Base-by-base conservation (phyloP, 495 filamentous ascomycete genomes). In the Tricharina praecox region DNA sequence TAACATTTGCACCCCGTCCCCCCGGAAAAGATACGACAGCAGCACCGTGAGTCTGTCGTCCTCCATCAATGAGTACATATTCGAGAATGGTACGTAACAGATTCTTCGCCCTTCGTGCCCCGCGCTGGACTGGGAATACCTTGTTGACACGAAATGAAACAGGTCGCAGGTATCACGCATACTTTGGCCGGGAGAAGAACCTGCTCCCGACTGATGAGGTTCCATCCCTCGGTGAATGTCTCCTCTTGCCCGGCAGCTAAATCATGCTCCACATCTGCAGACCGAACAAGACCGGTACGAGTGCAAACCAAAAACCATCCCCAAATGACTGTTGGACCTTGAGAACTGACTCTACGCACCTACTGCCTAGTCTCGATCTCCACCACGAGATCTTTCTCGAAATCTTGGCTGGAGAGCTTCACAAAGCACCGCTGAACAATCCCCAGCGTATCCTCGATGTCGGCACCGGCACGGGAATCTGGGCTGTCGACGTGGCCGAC, bases 391-490 rank as follows among this genome's bases (percentile, higher is more conserved):
- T 60, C 4, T 60, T 53, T n/a, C 35, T 53, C 21, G 43, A 60
- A 20, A 19, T 53, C 1, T 49, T 60, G 4, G 43, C 48, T 25
- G 57, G 57, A 7, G 24, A 56, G 13, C 38, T 60, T 15, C 38
- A 48, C 26, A 11, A 49, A 23, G 57, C 52, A 35, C 57, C 57
- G 18, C 11, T 60, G 18, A 26, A 43, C 4, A 35, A 32, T 2
- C 49, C 51, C 4, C 51, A 48, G 37, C 48, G 52, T 36, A 38
- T 45, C 19, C 18, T 50, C 21, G 30, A 40, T 34, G 18, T 60
- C 15, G 57, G 58, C 33, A 26, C 53, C 26, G 57, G 57, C 8
- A 60, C 57, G 3, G 57, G 57, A 10, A 60, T 46, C n/a, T 46
- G 43, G 43, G 43, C 43, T 4, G 15, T 46, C 23, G 43, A 46